Evolutionary conservation across 306 rosid species (phyloP), one percentile per base, ranked within the genome.

Genomic region (Lablab purpureus): DNA sequence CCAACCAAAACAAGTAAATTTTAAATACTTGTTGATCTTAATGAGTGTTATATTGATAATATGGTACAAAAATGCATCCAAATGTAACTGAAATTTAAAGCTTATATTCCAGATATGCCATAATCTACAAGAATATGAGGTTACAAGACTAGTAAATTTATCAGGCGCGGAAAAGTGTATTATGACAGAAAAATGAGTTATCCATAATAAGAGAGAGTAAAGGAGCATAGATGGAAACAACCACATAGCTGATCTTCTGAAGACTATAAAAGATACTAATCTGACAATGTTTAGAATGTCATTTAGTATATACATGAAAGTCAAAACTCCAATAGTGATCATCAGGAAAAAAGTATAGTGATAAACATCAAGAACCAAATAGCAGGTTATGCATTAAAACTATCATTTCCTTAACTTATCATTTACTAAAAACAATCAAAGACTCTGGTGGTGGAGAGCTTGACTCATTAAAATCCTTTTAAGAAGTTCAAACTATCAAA

Each of bases 71-170:
- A 71, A 36, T 45, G 25, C 18, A 23, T 62, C 66, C 40, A 23
- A 47, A 49, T 47, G 78, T 51, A 79, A 79, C 54, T 71, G 54
- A 78, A 71, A 19, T 51, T 79, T 62, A 34, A 73, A 32, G 13
- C 13, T 6, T 43, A 45, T 69, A 67, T 60, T 71, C 36, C 58
- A 45, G 15, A 55, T 28, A 68, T 55, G 69, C 41, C 10, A 17
- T 25, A 2, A 40, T 30, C 46, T 37, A 43, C 43, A 66, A 9
- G 21, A 37, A 51, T 12, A 77, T 3, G n/a, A 52, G 46, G 45
- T 10, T 40, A 9, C 6, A 22, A 54, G 43, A 77, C 40, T 4
- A 65, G 81, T 76, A 15, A 51, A 78, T 2, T 46, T 12, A 69
- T 45, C 37, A 70, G 22, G 22, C 49, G 41, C 69, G 34, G 19